These are phyloP conservation scores for Corynascus novoguineensis DNA, from an alignment of 495 filamentous ascomycete genomes.

Conservation along the genomic window DNA sequence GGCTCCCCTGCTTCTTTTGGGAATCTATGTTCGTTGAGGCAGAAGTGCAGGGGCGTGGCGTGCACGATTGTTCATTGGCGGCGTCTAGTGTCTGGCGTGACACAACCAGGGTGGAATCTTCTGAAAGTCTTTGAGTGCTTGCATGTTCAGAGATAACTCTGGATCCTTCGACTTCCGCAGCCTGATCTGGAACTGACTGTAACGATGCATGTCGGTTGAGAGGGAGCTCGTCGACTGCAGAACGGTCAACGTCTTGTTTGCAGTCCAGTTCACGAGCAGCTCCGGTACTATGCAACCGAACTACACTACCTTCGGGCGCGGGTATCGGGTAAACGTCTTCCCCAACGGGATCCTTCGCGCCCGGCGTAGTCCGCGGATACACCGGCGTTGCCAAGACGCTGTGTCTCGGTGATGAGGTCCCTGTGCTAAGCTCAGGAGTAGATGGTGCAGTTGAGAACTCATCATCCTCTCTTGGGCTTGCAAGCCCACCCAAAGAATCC, in stretches of 20 bases:
- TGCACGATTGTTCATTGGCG: background rate
- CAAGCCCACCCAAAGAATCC: constrained; percentile 2
- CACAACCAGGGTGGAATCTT: background rate
- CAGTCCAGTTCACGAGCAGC: background rate
- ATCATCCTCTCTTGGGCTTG: constrained; percentile 19
- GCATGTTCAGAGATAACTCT: background rate
- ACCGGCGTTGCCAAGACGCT: constrained; percentile 31
- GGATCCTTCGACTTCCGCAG: background rate
- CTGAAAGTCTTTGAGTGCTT: background rate
- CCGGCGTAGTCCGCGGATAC: constrained; percentile 16
- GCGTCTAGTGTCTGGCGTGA: background rate
- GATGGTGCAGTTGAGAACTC: constrained; percentile 34
- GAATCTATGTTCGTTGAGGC: background rate
- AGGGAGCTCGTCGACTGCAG: background rate
- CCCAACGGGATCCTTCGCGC: constrained; percentile 14
- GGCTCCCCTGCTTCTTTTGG: background rate
- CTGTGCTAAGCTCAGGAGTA: constrained; percentile 35
- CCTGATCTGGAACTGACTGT: background rate
- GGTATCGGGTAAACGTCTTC: constrained; percentile 9
- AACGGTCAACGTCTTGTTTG: background rate
- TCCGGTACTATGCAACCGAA: constrained; percentile 3
- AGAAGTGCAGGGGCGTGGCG: background rate
- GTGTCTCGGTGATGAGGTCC: constrained; percentile 33
- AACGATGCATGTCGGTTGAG: background rate
- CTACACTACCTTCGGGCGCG: constrained; percentile 22